Percentiles rank a stretch among this genome's conserved stretches.
Evolutionary conservation across 495 filamentous ascomycete genomes (phyloP).

Genomic region (Penicillium chermesinum): DNA sequence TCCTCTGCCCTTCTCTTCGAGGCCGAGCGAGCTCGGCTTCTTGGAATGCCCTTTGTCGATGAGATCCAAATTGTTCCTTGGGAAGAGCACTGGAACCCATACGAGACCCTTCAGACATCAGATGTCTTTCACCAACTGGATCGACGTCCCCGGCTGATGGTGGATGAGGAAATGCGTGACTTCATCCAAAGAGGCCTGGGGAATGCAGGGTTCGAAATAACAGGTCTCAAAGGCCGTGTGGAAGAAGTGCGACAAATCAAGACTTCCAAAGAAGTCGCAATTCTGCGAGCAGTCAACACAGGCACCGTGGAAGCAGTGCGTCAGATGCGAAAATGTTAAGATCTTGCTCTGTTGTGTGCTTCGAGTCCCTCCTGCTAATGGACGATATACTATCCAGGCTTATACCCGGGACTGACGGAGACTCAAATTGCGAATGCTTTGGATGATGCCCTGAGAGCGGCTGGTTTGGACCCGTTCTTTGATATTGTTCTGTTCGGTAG

Average conservation of each 20-base stretch:
- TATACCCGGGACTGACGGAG: slow-evolving; percentile 46
- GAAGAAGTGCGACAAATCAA: slow-evolving; percentile 51
- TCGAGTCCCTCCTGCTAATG: background rate
- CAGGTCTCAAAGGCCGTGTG: slow-evolving; percentile 41
- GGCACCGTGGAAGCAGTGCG: slow-evolving; percentile 52
- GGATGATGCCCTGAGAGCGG: slow-evolving; percentile 42
- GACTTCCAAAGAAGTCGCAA: slow-evolving; percentile 41
- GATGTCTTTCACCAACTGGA: slow-evolving; percentile 18
- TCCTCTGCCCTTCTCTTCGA: slow-evolving; percentile 51
- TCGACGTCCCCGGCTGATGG: slow-evolving; percentile 38
- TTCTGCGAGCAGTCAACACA: slow-evolving; percentile 52
- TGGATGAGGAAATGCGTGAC: slow-evolving; percentile 55
- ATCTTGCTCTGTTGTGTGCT: too few species aligned
- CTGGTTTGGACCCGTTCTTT: slow-evolving; percentile 49
- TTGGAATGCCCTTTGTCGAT: slow-evolving; percentile 45
- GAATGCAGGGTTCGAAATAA: slow-evolving; percentile 42
- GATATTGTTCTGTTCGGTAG: slow-evolving; percentile 51
- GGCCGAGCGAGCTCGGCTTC: slow-evolving; percentile 45
- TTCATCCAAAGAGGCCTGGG: slow-evolving; percentile 48
- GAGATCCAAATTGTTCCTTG: slow-evolving; percentile 43
- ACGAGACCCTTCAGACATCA: slow-evolving; percentile 37
- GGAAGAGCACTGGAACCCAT: slow-evolving; percentile 57
- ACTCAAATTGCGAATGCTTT: slow-evolving; percentile 45
- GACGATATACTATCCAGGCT: slow-evolving; percentile 15
- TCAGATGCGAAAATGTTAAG: slow-evolving; percentile 47